A percentile compares a stretch with the other conserved stretches of the same genome.
Evolutionary conservation across 495 filamentous ascomycete species (phyloP).

Genomic region (Aspergillus sclerotioniger): DNA sequence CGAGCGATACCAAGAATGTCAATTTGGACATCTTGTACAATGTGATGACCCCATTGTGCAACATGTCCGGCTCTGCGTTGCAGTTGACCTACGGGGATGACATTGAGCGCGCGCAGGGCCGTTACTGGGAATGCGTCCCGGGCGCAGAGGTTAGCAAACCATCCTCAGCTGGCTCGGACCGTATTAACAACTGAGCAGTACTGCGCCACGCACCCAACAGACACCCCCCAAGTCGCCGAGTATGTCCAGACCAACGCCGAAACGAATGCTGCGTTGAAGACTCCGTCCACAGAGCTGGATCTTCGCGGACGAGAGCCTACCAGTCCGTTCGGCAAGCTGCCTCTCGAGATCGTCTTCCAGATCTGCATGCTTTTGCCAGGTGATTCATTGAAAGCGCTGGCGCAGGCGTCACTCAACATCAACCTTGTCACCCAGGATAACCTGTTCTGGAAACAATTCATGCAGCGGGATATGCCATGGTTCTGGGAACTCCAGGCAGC

Average conservation of each 20-base stretch:
- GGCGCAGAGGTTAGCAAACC: constrained; percentile 18
- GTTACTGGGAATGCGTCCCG: constrained; percentile 24
- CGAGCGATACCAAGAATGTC: constrained; percentile 15
- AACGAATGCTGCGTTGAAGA: constrained; percentile 6
- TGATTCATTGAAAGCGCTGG: constrained; percentile 13
- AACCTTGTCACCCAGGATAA: constrained; percentile 20
- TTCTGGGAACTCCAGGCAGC: constrained; percentile 15
- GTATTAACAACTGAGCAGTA: constrained; percentile 14
- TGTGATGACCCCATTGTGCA: constrained; percentile 17
- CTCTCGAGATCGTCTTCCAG: constrained; percentile 18
- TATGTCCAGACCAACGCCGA: constrained; percentile 12
- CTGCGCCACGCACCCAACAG: constrained; percentile 18
- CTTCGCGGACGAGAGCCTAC: constrained; percentile 11
- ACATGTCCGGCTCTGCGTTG: constrained; percentile 14
- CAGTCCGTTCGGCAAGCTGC: constrained; percentile 19
- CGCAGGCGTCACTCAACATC: constrained; percentile 18
- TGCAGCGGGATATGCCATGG: constrained; percentile 25
- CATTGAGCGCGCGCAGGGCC: constrained; percentile 18
- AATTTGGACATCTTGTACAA: constrained; percentile 19
- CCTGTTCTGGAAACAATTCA: constrained; percentile 21
- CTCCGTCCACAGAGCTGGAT: constrained; percentile 1
- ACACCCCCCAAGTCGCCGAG: constrained; percentile 10
- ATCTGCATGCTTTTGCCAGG: constrained; percentile 24
- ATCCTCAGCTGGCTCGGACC: not conserved
- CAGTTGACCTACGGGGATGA: constrained; percentile 19